A percentile compares a stretch with the other conserved stretches of the same genome.
Evolutionary conservation across 768 basidiomycete genomes (phyloP).

Genomic region (Galerina marginata): DNA sequence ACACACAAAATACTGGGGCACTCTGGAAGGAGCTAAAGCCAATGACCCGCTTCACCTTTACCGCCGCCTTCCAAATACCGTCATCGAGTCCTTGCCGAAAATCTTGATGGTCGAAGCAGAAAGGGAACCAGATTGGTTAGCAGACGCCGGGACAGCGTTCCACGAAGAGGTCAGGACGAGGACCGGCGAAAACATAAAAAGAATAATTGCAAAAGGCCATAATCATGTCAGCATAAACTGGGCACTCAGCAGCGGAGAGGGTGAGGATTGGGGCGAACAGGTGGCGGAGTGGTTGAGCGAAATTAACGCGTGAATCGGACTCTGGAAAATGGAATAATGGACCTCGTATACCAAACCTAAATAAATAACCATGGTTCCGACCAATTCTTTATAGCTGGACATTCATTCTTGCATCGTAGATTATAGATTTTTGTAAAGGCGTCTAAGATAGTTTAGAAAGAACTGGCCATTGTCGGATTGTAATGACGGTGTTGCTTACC

Average conservation of each 20-base stretch:
- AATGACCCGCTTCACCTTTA: slow-evolving; percentile 50
- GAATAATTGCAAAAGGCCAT: slow-evolving; percentile 53
- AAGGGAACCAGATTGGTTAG: slow-evolving; percentile 54
- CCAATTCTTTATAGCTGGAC: too few species aligned
- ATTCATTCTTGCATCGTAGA: too few species aligned
- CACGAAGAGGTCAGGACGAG: slow-evolving; percentile 41
- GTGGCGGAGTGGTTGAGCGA: slow-evolving; percentile 44
- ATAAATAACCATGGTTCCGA: too few species aligned
- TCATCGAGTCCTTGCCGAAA: slow-evolving; percentile 47
- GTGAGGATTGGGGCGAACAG: slow-evolving; percentile 66
- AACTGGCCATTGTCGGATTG: too few species aligned
- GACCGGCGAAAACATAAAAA: slow-evolving; percentile 35
- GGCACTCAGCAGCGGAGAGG: slow-evolving; percentile 57
- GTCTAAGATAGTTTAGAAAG: too few species aligned
- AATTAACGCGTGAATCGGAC: neutral
- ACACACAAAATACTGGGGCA: slow-evolving; percentile 44
- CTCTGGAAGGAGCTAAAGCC: slow-evolving; percentile 38
- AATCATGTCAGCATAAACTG: slow-evolving; percentile 67
- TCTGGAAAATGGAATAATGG: neutral
- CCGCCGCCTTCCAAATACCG: slow-evolving; percentile 36
- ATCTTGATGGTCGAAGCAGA: slow-evolving; percentile 56
- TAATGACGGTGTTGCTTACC: neutral
- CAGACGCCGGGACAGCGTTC: slow-evolving; percentile 42
- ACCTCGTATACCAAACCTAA: neutral
- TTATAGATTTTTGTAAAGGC: too few species aligned